Conservation (phyloP, 129 eudicot genomes). For the Gnaphalium uliginosum region DNA sequence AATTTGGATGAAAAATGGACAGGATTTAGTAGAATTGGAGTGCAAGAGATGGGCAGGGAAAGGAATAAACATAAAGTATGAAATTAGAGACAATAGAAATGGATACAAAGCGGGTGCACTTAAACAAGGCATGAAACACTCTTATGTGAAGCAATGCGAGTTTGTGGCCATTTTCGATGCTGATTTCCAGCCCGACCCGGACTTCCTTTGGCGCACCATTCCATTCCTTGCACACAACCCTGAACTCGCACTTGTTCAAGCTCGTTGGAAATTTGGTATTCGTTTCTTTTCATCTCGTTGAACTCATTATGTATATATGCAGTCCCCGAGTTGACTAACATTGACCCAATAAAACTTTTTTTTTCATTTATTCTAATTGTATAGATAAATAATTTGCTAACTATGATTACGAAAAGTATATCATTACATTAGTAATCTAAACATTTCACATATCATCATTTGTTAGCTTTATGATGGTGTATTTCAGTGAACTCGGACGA, state of each 20-base stretch:
- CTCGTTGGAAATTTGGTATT: conserved; percentile 91
- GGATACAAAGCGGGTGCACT: conserved; percentile 94
- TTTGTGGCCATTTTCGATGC: conserved; percentile 88
- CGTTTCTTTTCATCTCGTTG: background rate
- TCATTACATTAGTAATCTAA: background rate
- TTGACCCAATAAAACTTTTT: background rate
- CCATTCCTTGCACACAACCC: conserved; percentile 86
- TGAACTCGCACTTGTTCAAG: conserved; percentile 79
- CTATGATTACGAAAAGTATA: too few relatives aligned
- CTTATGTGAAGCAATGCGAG: conserved; percentile 72
- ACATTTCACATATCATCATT: too few relatives aligned
- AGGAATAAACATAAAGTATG: conserved; percentile 81
- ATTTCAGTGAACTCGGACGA: conserved; percentile 84
- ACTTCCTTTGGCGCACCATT: conserved; percentile 63
- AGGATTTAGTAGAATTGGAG: conserved; percentile 73
- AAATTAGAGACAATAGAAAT: conserved; percentile 70
- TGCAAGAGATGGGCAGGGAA: conserved; percentile 83
- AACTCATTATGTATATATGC: background rate
- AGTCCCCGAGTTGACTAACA: background rate
- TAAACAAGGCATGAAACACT: conserved; percentile 72
- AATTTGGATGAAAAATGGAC: conserved; percentile 13
- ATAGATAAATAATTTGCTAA: too few relatives aligned
- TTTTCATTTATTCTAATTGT: background rate
- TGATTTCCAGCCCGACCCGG: conserved; percentile 84
- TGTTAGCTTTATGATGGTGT: conserved; percentile 2